Percentiles rank a stretch among this genome's conserved stretches.
Conservation (phyloP, 2,329 filamentous ascomycete genomes). For the Camptophora hylomeconis region DNA sequence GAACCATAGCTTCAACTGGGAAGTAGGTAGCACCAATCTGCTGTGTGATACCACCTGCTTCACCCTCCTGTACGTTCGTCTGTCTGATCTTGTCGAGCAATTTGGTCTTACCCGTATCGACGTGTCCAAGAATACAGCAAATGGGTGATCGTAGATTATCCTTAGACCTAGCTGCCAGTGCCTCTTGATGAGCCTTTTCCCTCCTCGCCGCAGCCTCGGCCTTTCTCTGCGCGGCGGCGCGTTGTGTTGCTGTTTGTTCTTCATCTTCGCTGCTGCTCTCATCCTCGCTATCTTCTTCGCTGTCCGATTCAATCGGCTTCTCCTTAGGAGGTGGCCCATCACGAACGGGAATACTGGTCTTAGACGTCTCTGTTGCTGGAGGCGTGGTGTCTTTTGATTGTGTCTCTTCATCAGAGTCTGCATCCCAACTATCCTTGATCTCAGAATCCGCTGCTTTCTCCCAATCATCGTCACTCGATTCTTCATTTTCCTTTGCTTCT, state of each 20-base stretch:
- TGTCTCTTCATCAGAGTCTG: conserved; percentile 59
- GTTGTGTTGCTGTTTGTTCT: conserved; percentile 58
- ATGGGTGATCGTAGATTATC: conserved; percentile 95
- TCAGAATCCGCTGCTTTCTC: conserved; percentile 64
- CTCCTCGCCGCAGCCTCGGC: conserved; percentile 78
- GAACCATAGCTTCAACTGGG: conserved; percentile 79
- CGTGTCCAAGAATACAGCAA: conserved; percentile 98
- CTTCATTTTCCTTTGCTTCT: conserved; percentile 47
- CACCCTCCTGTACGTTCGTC: conserved; percentile 96
- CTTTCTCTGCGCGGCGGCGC: conserved; percentile 65
- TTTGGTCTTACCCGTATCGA: conserved; percentile 99
- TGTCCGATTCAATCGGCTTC: conserved; percentile 26
- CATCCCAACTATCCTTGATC: conserved; percentile 93
- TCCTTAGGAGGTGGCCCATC: conserved; percentile 8
- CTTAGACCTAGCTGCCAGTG: conserved; percentile 77
- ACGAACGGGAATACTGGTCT: conserved; percentile 5
- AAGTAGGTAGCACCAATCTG: conserved; percentile 99
- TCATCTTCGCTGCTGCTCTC: conserved; percentile 48
- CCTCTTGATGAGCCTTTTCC: conserved; percentile 82
- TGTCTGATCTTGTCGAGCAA: conserved; percentile 95
- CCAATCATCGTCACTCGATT: conserved; percentile 60
- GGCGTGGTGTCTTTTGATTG: conserved; percentile 2
- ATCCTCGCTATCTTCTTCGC: conserved; percentile 48
- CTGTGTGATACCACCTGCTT: conserved; percentile 98
- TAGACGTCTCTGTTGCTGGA: conserved; percentile 1